Percentiles rank a stretch among this genome's conserved stretches.
phyloP scores from a whole-genome alignment of 768 basidiomycete genomes.

The Termitomyces sp. region DNA sequence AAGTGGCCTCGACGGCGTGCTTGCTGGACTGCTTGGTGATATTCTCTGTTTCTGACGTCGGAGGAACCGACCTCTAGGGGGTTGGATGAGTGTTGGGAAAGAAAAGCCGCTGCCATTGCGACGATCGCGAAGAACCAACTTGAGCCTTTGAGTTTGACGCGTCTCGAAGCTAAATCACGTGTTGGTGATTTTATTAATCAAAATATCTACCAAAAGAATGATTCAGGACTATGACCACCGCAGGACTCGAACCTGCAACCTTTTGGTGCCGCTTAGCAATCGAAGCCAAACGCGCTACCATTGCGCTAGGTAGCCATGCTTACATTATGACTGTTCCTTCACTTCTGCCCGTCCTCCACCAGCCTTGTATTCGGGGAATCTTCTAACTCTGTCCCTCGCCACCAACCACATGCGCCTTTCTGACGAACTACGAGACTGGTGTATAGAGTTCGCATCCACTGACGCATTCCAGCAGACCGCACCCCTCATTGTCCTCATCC shows the following conservation, averaged over 20 bases:
- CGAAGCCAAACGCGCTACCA: conserved; percentile 97
- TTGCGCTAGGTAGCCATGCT: conserved; percentile 79
- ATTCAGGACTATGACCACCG: conserved; percentile 69
- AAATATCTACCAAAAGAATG: conserved; percentile 9
- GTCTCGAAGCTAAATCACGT: conserved; percentile 12
- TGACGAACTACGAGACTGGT: conserved; percentile 36
- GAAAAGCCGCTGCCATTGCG: conserved; percentile 33
- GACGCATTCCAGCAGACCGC: conserved; percentile 50
- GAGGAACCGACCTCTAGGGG: conserved; percentile 67
- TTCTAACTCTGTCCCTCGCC: conserved; percentile 9
- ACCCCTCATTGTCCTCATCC: conserved; percentile 51
- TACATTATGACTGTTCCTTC: neutral
- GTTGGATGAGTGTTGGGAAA: conserved; percentile 74
- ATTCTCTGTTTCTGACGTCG: conserved; percentile 47
- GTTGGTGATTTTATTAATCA: neutral
- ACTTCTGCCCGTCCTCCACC: neutral
- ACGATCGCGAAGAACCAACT: conserved; percentile 1
- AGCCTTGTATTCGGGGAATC: neutral
- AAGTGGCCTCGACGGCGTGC: conserved; percentile 17
- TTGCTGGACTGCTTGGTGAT: conserved; percentile 30
- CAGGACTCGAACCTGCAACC: conserved; percentile 85
- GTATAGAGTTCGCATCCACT: conserved; percentile 35
- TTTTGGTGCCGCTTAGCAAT: conserved; percentile 77
- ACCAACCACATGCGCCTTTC: conserved; percentile 40
- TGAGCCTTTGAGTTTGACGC: conserved; percentile 7